These are phyloP conservation scores for Lyophyllum decastes DNA, from an alignment of 768 basidiomycete genomes.

Conservation along the genomic window DNA sequence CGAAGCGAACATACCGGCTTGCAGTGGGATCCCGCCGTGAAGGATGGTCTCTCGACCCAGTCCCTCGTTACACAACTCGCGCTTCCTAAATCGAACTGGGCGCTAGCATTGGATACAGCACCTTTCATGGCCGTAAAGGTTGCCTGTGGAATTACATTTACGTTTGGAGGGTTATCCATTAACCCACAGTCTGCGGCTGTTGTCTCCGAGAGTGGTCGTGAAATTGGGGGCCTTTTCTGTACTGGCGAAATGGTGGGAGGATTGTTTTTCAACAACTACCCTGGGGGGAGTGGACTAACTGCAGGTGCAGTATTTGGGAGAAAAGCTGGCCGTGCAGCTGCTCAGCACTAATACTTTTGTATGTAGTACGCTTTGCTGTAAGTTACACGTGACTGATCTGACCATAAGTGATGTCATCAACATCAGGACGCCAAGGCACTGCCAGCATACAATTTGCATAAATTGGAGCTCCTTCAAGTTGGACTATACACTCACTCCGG, in stretches of 20 bases:
- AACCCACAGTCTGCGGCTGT: constrained; percentile 56
- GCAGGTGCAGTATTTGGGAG: constrained; percentile 68
- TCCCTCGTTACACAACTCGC: constrained; percentile 34
- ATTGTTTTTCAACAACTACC: constrained; percentile 66
- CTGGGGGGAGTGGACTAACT: constrained; percentile 67
- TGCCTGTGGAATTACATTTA: constrained; percentile 71
- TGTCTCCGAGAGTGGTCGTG: constrained; percentile 39
- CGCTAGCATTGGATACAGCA: constrained; percentile 48
- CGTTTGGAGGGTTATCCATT: constrained; percentile 68
- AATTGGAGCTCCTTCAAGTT: too few species aligned
- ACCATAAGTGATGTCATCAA: constrained; percentile 21
- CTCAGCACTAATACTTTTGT: constrained; percentile 12
- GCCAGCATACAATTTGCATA: not conserved
- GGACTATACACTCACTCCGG: too few species aligned
- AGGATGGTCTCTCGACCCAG: constrained; percentile 61
- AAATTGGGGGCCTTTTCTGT: constrained; percentile 60
- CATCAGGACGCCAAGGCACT: constrained; percentile 5
- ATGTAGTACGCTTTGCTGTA: not conserved
- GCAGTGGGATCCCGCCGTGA: constrained; percentile 64
- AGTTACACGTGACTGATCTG: too few species aligned
- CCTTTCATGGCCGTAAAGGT: constrained; percentile 71
- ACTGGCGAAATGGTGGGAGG: constrained; percentile 72
- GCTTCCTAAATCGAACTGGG: constrained; percentile 71
- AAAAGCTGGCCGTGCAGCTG: constrained; percentile 52
- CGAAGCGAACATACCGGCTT: constrained; percentile 30